phyloP scores from a whole-genome alignment of 2,329 filamentous ascomycete genomes.

The Myotisia sp. region DNA sequence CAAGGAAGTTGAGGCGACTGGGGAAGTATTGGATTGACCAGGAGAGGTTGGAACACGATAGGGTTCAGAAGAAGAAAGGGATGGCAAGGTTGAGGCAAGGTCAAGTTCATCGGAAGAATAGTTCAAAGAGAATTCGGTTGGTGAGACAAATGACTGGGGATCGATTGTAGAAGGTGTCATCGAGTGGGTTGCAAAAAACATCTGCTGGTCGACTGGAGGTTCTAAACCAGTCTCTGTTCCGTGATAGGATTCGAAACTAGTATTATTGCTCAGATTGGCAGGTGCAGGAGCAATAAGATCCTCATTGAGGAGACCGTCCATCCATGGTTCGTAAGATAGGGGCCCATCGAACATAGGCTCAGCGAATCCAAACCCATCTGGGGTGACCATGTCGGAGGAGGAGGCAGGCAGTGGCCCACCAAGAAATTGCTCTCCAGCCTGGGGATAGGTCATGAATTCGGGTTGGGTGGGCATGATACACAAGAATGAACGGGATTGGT shows the following conservation, averaged over 20 bases:
- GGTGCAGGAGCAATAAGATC: constrained; percentile 4
- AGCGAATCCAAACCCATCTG: constrained; percentile 2
- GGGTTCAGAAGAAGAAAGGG: not conserved
- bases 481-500: too few relatives aligned
- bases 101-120: not conserved
- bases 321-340: constrained; percentile 11
- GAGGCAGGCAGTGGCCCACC: not conserved
- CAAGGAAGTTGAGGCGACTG: not conserved
- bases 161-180: too few relatives aligned
- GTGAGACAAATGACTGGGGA: too few relatives aligned
- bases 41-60: too few relatives aligned
- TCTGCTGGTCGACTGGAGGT: too few relatives aligned
- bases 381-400: constrained; percentile 2
- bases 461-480: not conserved
- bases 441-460: not conserved
- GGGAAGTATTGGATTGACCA: too few relatives aligned
- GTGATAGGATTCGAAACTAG: not conserved
- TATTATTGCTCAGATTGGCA: not conserved
- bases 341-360: constrained; percentile 5
- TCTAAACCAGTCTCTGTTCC: too few relatives aligned
- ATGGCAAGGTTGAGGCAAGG: not conserved
- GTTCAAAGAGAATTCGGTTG: too few relatives aligned
- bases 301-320: constrained; percentile 11
- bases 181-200: constrained; percentile 1
- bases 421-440: not conserved